These are phyloP conservation scores for Smithsoniella earleae DNA, from an alignment of 163 green algal species.

Conservation along the genomic window DNA sequence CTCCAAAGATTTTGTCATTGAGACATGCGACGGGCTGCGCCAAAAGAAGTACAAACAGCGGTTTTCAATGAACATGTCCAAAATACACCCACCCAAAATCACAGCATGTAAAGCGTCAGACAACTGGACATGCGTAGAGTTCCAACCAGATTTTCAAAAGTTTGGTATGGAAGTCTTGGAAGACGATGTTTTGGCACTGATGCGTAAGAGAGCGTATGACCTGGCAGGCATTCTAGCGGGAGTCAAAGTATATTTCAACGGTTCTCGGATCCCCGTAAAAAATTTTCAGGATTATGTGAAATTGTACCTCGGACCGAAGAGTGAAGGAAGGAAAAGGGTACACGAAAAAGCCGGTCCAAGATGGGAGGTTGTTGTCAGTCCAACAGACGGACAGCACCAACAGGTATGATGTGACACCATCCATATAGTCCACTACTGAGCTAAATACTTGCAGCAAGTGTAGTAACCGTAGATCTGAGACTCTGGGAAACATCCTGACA, in stretches of 20 bases:
- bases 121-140: conserved; percentile 95
- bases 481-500: no score
- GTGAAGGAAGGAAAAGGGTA: conserved; percentile 49
- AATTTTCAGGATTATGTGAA: conserved; percentile 91
- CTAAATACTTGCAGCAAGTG: no score
- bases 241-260: conserved; percentile 90
- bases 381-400: conserved; percentile 82
- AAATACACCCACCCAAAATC: conserved; percentile 73
- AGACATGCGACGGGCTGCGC: conserved; percentile 86
- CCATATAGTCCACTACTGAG: no score
- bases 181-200: conserved; percentile 80
- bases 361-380: conserved; percentile 74
- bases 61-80: conserved; percentile 91
- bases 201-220: conserved; percentile 94
- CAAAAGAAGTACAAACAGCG: conserved; percentile 69
- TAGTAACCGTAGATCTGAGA: no score
- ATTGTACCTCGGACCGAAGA: conserved; percentile 77
- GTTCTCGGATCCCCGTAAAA: conserved; percentile 69
- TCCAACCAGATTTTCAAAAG: conserved; percentile 91
- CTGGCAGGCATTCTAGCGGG: conserved; percentile 89
- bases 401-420: no score
- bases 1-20: conserved; percentile 91
- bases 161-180: conserved; percentile 94
- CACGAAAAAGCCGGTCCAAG: conserved; percentile 83
- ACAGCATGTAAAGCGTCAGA: conserved; percentile 72